phyloP scores from a whole-genome alignment of 2,329 filamentous ascomycete species.

The Chaetomium strumarium region DNA sequence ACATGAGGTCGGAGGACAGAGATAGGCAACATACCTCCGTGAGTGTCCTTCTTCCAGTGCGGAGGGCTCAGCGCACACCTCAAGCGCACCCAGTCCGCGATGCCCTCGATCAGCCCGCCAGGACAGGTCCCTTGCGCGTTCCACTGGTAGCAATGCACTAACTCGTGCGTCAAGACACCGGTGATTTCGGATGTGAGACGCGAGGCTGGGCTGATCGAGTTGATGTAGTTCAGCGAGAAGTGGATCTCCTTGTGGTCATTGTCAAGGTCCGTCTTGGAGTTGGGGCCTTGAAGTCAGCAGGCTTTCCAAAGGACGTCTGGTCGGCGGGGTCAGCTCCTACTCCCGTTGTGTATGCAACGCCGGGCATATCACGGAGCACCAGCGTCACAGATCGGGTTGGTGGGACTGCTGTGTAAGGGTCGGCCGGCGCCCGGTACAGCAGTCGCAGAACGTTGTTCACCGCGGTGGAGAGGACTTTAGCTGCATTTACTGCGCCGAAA shows the following conservation, averaged over 20 bases:
- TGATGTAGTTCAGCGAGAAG: constrained; percentile 72
- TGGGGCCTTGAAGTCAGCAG: not conserved
- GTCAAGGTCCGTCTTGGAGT: constrained; percentile 60
- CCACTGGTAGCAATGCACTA: constrained; percentile 92
- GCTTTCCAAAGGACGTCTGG: not conserved
- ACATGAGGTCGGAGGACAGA: not conserved
- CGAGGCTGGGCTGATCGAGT: constrained; percentile 35
- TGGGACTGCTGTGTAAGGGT: constrained; percentile 40
- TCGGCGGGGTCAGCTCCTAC: constrained; percentile 8
- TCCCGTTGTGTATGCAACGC: constrained; percentile 79
- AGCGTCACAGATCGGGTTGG: constrained; percentile 82
- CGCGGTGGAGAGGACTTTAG: constrained; percentile 55
- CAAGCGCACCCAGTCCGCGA: constrained; percentile 88
- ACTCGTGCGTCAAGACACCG: constrained; percentile 84
- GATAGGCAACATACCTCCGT: constrained; percentile 17
- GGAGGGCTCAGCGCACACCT: constrained; percentile 66
- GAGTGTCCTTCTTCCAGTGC: constrained; percentile 66
- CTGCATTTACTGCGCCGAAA: constrained; percentile 58
- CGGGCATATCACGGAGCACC: constrained; percentile 69
- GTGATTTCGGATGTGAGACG: constrained; percentile 58
- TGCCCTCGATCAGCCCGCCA: constrained; percentile 79
- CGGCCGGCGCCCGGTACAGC: constrained; percentile 56
- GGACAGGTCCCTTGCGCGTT: constrained; percentile 57
- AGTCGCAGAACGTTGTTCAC: constrained; percentile 62
- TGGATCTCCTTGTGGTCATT: constrained; percentile 89